Evolutionary conservation across 192 early-diverging fungal genomes (phyloP), one percentile per base, ranked within the genome.

Genomic region (Entophlyctis luteolus): DNA sequence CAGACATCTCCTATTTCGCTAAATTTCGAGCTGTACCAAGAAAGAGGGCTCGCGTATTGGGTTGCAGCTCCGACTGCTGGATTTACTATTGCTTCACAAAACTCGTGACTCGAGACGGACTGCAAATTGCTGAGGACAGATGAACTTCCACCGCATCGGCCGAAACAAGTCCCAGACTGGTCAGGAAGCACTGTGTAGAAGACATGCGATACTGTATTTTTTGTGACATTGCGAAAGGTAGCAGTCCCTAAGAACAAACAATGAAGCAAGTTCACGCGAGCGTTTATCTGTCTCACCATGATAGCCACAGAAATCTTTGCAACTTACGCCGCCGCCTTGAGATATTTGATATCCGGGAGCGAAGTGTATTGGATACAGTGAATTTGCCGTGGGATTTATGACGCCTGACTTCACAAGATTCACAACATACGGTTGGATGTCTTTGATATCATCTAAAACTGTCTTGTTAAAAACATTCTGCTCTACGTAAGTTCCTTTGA

Each of bases 101-200:
- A 36, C 48, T 71, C 68, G 47, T 75, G 74, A 8, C 42, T 50
- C 22, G 70, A 55, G 18, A 72, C 65, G 23, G 48, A 33, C n/a
- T n/a, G 34, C 4, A 72, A 18, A 45, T 67, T 66, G 12, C 63
- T 34, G 12, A 67, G 49, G 8, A 58, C 20, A 23, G 12, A 45
- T 8, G 45, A 25, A 25, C 42, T 32, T 10, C 25, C 55, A 22
- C 63, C 63, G 47, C 74, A 72, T 31, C 63, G 35, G 54, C 32
- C 18, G 10, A 39, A n/a, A 35, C 70, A 75, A 42, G 27, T 14
- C 2, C 53, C 63, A 1, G 52, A 33, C 34, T 67, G 69, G 45
- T 75, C 74, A 18, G 74, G 74, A 22, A 75, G 66, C 16, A 75
- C 62, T 25, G 62, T 68, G 45, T 75, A 75, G 28, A 52, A 75